Percentiles rank a stretch among this genome's conserved stretches.
These are phyloP conservation scores for Phytopythium oedochilum DNA, from an alignment of 352 stramenopile genomes.

Conservation along the genomic window DNA sequence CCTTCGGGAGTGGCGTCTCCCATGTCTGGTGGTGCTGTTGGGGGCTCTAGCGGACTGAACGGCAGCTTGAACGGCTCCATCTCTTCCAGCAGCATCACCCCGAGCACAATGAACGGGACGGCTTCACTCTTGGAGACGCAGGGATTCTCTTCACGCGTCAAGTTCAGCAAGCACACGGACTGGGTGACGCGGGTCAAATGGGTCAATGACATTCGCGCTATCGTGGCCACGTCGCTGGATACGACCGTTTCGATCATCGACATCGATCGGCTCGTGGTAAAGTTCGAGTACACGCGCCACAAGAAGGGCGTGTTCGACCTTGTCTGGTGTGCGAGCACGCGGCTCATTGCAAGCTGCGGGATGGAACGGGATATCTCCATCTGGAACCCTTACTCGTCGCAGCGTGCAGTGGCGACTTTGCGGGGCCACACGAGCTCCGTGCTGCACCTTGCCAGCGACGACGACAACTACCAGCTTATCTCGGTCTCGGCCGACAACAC, in stretches of 20 bases:
- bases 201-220: constrained; percentile 74
- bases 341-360: constrained; percentile 76
- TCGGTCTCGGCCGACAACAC: constrained; percentile 80
- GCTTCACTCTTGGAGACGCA: constrained; percentile 36
- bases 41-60: constrained; percentile 6
- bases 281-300: constrained; percentile 80
- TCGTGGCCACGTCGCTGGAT: constrained; percentile 77
- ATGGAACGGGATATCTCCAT: constrained; percentile 86
- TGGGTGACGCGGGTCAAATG: constrained; percentile 84
- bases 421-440: constrained; percentile 73
- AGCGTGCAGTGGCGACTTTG: constrained; percentile 65
- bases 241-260: constrained; percentile 81
- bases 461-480: constrained; percentile 84
- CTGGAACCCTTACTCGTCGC: constrained; percentile 88
- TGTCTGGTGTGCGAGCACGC: constrained; percentile 67
- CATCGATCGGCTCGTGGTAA: constrained; percentile 71
- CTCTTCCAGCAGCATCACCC: constrained; percentile 3
- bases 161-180: constrained; percentile 80
- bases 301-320: constrained; percentile 83
- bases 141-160: constrained; percentile 59
- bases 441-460: constrained; percentile 68
- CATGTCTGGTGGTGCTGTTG: constrained; percentile 2
- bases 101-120: background rate
- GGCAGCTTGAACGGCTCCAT: constrained; percentile 1
- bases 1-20: background rate